Percentiles rank a stretch among this genome's conserved stretches.
phyloP scores from a whole-genome alignment of 2,329 filamentous ascomycete species.

The Rosellinia necatrix region DNA sequence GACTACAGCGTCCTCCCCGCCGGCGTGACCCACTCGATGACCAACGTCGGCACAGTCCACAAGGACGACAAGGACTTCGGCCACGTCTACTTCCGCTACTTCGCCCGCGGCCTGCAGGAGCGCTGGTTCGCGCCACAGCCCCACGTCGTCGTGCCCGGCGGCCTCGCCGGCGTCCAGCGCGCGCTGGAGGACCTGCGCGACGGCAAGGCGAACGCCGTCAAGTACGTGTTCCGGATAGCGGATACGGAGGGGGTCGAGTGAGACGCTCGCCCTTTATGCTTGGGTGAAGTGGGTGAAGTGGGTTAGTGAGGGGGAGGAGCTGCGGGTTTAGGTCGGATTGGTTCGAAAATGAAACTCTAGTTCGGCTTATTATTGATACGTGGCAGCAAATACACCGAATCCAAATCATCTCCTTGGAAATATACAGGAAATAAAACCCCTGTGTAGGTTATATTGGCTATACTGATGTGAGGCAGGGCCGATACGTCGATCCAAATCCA shows the following conservation, averaged over 20 bases:
- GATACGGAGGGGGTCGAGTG: slow-evolving; percentile 35
- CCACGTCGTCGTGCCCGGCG: slow-evolving; percentile 41
- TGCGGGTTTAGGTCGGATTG: too few species aligned
- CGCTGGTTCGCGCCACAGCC: slow-evolving; percentile 49
- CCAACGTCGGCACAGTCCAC: slow-evolving; percentile 33
- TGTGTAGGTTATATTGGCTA: too few species aligned
- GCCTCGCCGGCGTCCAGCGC: slow-evolving; percentile 43
- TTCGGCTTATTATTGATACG: too few species aligned
- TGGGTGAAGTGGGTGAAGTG: neutral
- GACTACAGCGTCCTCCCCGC: slow-evolving; percentile 38
- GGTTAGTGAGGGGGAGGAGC: neutral
- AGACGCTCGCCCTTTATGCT: too few species aligned
- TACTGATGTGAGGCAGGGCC: too few species aligned
- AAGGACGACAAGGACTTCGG: slow-evolving; percentile 36
- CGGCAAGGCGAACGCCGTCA: slow-evolving; percentile 48
- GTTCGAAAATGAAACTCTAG: too few species aligned
- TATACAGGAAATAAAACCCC: too few species aligned
- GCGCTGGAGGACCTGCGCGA: slow-evolving; percentile 43
- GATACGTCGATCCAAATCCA: too few species aligned
- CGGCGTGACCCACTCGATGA: slow-evolving; percentile 26
- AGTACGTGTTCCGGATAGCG: slow-evolving; percentile 48
- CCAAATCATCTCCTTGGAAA: too few species aligned
- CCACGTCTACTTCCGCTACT: slow-evolving; percentile 43
- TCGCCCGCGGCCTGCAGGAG: slow-evolving; percentile 42
- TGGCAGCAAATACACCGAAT: too few species aligned